Base-by-base conservation (phyloP, 257 asterid species). In the Fraxinus anomala region DNA sequence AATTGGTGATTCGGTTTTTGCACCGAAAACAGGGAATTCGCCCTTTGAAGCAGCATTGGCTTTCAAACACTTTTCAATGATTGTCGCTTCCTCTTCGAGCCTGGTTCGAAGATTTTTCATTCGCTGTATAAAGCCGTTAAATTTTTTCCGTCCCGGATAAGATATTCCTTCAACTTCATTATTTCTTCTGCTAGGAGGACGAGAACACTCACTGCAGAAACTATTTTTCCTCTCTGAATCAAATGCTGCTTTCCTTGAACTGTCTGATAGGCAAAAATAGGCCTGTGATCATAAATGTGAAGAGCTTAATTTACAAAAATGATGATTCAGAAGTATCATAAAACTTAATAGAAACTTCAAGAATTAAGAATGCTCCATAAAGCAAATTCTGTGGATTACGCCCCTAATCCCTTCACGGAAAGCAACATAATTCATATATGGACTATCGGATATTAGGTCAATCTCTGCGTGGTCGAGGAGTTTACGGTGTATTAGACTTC, bases 241-340 rank as follows among this genome's bases (percentile, higher is more conserved):
- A 75, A 91, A 93, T 31, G 80, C 81, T 30, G 78, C 77, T 82
- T 89, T 87, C 72, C 83, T 85, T 67, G 80, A 79, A 31, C 36
- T 70, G 33, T 90, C 92, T 0, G 92, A 90, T 80, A 91, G 72
- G 70, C 92, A 91, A n/a, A 51, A 81, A 76, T 93, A 91, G 44
- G 98, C 98, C 97, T 93, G 87, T 31, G 74, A 75, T 77, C 65
- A 40, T 42, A 23, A 65, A 19, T 37, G 33, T 11, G 14, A 56
- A 47, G 17, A 47, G 59, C 59, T 47, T 47, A 47, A 47, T 14
- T 47, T 47, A 47, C 59, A 47, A 47, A 44, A 47, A 47, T 14
- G 59, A 47, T 14, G 7, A 47, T 47, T 47, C 59, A 47, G n/a
- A 16, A 47, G 0, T 47, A 16, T 47, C 59, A 16, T 44, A 44